These are phyloP conservation scores for Monosporozyma servazzii DNA, from an alignment of 805 yeast genomes.

Conservation along the genomic window DNA sequence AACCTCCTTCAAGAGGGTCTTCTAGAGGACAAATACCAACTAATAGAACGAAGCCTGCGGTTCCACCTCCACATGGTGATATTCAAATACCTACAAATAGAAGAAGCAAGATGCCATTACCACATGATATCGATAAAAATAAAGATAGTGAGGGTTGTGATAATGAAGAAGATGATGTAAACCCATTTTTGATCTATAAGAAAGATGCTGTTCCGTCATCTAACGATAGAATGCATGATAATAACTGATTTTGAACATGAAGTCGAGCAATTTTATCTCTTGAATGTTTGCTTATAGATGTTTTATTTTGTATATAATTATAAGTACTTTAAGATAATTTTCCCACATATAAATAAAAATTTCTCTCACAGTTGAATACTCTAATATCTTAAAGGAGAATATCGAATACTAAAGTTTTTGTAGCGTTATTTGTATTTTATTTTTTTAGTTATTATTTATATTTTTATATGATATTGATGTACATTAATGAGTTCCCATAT, in stretches of 20 bases:
- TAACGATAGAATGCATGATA: constrained; percentile 28
- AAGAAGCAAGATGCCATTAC: constrained; percentile 1
- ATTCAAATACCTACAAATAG: not conserved
- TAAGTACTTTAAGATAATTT: not conserved
- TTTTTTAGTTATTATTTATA: not conserved
- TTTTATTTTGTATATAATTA: not conserved
- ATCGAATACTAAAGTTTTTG: not conserved
- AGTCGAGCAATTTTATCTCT: not conserved
- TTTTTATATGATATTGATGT: not conserved
- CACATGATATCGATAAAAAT: not conserved
- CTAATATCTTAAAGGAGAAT: too few species aligned
- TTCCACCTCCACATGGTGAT: not conserved
- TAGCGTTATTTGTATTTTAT: not conserved
- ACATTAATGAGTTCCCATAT: not conserved
- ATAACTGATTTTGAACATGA: not conserved
- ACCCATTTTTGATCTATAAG: constrained; percentile 32
- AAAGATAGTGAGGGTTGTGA: not conserved
- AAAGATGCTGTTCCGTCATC: constrained; percentile 33
- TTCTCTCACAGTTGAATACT: too few species aligned
- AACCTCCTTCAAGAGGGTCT: not conserved
- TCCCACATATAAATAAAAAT: not conserved
- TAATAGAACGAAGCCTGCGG: not conserved
- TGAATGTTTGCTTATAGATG: not conserved
- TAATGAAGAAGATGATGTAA: constrained; percentile 11
- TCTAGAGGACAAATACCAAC: not conserved